Percentiles rank a stretch among this genome's conserved stretches.
Conservation (phyloP, 768 basidiomycete species). For the Wakefieldia striispora region DNA sequence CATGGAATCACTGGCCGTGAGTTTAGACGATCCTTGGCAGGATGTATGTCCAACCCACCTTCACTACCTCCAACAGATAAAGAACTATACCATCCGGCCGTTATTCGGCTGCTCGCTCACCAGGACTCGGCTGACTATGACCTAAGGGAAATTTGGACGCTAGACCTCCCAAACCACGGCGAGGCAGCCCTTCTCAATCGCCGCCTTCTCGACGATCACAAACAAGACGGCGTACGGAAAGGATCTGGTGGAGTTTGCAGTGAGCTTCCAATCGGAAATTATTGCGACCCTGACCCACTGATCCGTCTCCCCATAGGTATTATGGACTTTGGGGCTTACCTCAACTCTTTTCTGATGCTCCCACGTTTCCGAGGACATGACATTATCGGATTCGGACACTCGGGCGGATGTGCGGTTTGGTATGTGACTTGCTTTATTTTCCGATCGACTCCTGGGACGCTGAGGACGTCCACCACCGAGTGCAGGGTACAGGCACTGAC, state of each 20-base stretch:
- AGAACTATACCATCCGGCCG: conserved; percentile 25
- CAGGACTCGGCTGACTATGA: conserved; percentile 10
- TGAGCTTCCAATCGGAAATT: conserved; percentile 4
- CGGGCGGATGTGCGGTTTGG: conserved; percentile 31
- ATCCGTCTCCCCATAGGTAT: conserved; percentile 11
- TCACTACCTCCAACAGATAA: conserved; percentile 17
- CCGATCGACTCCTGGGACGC: not conserved
- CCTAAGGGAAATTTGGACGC: conserved; percentile 33
- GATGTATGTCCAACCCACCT: too few species aligned
- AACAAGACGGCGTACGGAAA: conserved; percentile 6
- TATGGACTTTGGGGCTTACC: conserved; percentile 23
- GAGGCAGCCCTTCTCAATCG: conserved; percentile 35
- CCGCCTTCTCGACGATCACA: conserved; percentile 21
- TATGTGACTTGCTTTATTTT: not conserved
- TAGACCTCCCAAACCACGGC: conserved; percentile 38
- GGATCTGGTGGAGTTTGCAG: conserved; percentile 18
- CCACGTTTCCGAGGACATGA: conserved; percentile 22
- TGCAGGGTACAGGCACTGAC: conserved; percentile 21
- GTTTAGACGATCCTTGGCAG: not conserved
- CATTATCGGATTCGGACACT: conserved; percentile 28
- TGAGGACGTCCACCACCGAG: not conserved
- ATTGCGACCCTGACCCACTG: too few species aligned
- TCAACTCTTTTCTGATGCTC: conserved; percentile 23
- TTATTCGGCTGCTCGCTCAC: conserved; percentile 18
- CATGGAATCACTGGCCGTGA: conserved; percentile 30